Evolutionary conservation across 1,284 basidiomycete species (phyloP).

Genomic region (Ustilago xerochloae): DNA sequence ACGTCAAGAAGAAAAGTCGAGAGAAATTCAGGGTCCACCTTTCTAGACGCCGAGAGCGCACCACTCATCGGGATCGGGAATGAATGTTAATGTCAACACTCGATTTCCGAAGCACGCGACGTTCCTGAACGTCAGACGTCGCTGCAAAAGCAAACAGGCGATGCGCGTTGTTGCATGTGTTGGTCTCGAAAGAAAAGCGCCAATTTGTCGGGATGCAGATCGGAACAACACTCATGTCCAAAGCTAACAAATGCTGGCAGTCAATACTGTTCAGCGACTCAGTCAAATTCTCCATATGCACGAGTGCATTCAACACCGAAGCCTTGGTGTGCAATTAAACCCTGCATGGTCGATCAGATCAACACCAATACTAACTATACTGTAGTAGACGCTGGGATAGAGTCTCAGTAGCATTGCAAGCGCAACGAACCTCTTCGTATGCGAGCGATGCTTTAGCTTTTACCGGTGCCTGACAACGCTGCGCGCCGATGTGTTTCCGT

Average conservation of each 20-base stretch:
- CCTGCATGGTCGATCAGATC: slow-evolving; percentile 15
- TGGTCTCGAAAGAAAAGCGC: not conserved
- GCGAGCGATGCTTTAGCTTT: too few species aligned
- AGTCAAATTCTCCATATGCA: slow-evolving; percentile 14
- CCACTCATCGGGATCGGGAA: slow-evolving; percentile 10
- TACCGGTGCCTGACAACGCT: slow-evolving; percentile 9
- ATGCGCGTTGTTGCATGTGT: slow-evolving; percentile 1
- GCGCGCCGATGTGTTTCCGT: not conserved
- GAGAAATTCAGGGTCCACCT: slow-evolving; percentile 3
- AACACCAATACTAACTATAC: not conserved
- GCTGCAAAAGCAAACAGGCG: not conserved
- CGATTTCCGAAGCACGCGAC: slow-evolving; percentile 12
- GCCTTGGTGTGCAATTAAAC: slow-evolving; percentile 10
- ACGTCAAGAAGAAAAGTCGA: too few species aligned
- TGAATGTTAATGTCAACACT: too few species aligned
- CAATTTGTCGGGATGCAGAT: not conserved
- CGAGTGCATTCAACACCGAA: slow-evolving; percentile 32
- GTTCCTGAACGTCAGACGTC: slow-evolving; percentile 1
- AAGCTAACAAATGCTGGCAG: not conserved
- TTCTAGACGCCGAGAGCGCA: too few species aligned
- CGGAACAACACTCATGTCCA: too few species aligned
- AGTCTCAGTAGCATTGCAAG: too few species aligned
- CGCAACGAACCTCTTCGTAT: not conserved
- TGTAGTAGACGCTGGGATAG: too few species aligned
- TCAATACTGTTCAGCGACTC: not conserved